phyloP scores from a whole-genome alignment of 2,329 filamentous ascomycete species.

The Ambrosiella cleistominuta region DNA sequence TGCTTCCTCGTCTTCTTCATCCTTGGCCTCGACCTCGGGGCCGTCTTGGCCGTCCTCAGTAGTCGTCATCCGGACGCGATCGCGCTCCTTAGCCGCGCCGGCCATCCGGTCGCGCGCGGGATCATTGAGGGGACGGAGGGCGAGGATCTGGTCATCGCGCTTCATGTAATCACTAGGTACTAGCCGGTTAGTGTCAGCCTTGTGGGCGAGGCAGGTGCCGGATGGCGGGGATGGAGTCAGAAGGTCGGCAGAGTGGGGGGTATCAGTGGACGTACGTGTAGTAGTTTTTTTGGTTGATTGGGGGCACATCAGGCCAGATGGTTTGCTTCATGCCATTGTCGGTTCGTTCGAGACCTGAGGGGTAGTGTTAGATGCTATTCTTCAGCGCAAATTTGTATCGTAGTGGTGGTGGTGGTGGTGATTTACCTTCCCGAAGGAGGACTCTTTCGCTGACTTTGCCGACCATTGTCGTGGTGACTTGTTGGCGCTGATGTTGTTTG shows the following conservation, averaged over 20 bases:
- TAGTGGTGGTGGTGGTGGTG: background rate
- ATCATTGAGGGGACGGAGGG: slow-evolving; percentile 73
- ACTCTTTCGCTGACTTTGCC: slow-evolving; percentile 49
- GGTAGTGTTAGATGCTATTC: slow-evolving; percentile 1
- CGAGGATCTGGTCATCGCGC: slow-evolving; percentile 88
- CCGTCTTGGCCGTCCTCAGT: slow-evolving; percentile 24
- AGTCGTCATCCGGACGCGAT: slow-evolving; percentile 48
- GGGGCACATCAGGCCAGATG: slow-evolving; percentile 77
- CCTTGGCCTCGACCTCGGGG: slow-evolving; percentile 35
- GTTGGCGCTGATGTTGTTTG: background rate
- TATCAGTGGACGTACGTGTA: slow-evolving; percentile 51
- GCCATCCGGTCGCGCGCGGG: slow-evolving; percentile 69
- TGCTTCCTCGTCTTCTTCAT: slow-evolving; percentile 22
- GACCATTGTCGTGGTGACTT: slow-evolving; percentile 29
- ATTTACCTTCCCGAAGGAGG: slow-evolving; percentile 42
- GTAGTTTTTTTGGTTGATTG: slow-evolving; percentile 99
- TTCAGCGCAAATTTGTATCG: background rate
- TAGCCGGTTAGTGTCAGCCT: slow-evolving; percentile 9
- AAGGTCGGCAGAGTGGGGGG: background rate
- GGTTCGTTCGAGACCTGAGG: slow-evolving; percentile 72
- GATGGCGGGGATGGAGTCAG: background rate
- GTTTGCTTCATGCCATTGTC: slow-evolving; percentile 97
- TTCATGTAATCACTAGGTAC: slow-evolving; percentile 77
- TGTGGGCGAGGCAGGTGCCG: slow-evolving; percentile 2
- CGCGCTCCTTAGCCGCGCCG: slow-evolving; percentile 71